Conservation (phyloP, 805 yeast species). For the Cyberlindnera veronae region DNA sequence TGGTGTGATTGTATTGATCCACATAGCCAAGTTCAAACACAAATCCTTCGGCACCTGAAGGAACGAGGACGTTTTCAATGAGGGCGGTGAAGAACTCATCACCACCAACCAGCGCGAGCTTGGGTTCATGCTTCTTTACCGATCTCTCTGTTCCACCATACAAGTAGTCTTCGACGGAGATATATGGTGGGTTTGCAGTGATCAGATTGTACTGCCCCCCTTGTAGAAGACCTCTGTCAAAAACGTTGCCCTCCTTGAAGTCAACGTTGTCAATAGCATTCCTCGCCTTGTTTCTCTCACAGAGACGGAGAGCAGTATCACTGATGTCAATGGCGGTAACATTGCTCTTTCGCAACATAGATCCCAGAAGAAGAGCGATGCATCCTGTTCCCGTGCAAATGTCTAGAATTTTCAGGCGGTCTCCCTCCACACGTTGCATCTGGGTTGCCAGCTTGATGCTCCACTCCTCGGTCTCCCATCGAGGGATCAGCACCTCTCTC, state of each 20-base stretch:
- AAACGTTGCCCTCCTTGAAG: conserved; percentile 11
- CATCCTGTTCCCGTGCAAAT: conserved; percentile 91
- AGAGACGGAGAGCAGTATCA: conserved; percentile 45
- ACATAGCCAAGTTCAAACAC: conserved; percentile 74
- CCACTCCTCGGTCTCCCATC: conserved; percentile 98
- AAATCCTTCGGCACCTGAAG: conserved; percentile 48
- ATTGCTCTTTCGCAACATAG: conserved; percentile 21
- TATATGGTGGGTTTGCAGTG: conserved; percentile 91
- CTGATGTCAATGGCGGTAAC: conserved; percentile 58
- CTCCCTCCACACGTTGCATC: conserved; percentile 10
- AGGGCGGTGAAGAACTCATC: conserved; percentile 65
- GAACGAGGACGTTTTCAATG: conserved; percentile 39
- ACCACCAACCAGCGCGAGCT: conserved; percentile 74
- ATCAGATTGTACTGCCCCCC: conserved; percentile 44
- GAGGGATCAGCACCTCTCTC: conserved; percentile 74
- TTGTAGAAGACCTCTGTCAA: not conserved
- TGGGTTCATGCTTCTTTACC: conserved; percentile 73
- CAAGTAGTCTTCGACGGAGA: conserved; percentile 45
- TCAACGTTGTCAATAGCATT: conserved; percentile 12
- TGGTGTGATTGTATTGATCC: conserved; percentile 50
- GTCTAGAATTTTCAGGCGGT: conserved; percentile 46
- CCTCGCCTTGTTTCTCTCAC: conserved; percentile 40
- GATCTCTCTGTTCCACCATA: conserved; percentile 49
- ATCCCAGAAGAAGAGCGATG: conserved; percentile 54
- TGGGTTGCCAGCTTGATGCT: conserved; percentile 38